Percentiles rank a stretch among this genome's conserved stretches.
Evolutionary conservation across 2,329 filamentous ascomycete species (phyloP).

Genomic region (Nemania serpens): DNA sequence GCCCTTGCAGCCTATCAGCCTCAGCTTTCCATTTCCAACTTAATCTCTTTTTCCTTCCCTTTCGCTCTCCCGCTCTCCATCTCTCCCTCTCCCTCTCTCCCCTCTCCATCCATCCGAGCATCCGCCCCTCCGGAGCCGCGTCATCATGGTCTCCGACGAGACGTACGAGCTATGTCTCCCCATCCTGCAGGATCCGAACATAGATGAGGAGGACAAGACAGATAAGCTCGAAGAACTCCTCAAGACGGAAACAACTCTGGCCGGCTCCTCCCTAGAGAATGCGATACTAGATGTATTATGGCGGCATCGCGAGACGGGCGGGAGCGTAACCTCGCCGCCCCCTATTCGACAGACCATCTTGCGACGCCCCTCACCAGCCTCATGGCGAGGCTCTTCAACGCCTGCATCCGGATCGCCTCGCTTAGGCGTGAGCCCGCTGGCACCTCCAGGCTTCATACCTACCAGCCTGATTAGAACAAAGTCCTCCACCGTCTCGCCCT

Average conservation of each 20-base stretch:
- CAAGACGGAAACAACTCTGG: constrained; percentile 75
- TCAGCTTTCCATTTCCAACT: constrained; percentile 14
- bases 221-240: constrained; percentile 88
- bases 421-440: constrained; percentile 79
- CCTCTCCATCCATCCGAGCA: constrained; percentile 15
- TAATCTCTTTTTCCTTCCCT: constrained; percentile 12
- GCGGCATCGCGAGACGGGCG: constrained; percentile 74
- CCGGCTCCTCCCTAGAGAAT: constrained; percentile 82
- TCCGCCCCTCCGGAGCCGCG: constrained; percentile 29
- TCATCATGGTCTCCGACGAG: constrained; percentile 86
- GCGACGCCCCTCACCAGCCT: constrained; percentile 87
- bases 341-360: constrained; percentile 88
- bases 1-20: constrained; percentile 7
- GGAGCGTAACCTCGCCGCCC: constrained; percentile 73
- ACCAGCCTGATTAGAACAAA: constrained; percentile 77
- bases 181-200: constrained; percentile 77
- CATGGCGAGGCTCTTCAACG: constrained; percentile 85
- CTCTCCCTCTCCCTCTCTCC: not conserved
- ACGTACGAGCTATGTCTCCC: constrained; percentile 91
- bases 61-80: not conserved
- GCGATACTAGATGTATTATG: constrained; percentile 88
- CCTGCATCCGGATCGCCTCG: constrained; percentile 83
- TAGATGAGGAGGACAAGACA: constrained; percentile 95
- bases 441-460: constrained; percentile 81
- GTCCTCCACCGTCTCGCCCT: constrained; percentile 82